Conservation (phyloP, 2,329 filamentous ascomycete genomes). For the Penicillium sp. region DNA sequence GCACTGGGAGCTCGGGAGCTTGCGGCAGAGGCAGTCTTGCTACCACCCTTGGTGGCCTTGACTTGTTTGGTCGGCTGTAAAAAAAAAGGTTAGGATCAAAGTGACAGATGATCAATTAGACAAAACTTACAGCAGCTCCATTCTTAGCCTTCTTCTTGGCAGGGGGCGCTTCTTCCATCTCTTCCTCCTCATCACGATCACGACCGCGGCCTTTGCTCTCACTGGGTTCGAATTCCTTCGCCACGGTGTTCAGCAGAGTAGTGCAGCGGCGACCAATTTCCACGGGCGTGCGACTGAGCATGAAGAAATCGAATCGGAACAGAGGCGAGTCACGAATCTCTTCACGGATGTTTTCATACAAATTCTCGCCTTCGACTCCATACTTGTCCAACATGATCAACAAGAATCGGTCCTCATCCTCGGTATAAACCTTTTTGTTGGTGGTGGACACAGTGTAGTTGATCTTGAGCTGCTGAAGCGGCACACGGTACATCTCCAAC, state of each 20-base stretch:
- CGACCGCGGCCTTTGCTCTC: constrained; percentile 67
- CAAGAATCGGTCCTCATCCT: constrained; percentile 95
- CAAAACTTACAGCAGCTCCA: constrained; percentile 71
- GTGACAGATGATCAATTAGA: not conserved
- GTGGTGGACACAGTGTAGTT: constrained; percentile 99
- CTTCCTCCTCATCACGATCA: constrained; percentile 73
- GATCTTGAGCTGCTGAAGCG: constrained; percentile 95
- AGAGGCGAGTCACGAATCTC: constrained; percentile 92
- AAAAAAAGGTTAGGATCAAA: constrained; percentile 14
- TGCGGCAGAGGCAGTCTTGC: constrained; percentile 72
- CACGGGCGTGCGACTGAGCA: constrained; percentile 87
- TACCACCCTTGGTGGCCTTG: constrained; percentile 76
- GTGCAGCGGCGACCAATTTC: constrained; percentile 92
- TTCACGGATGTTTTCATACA: constrained; percentile 94
- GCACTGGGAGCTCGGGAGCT: constrained; percentile 88
- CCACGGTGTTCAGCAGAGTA: constrained; percentile 89
- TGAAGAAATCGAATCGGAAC: constrained; percentile 99
- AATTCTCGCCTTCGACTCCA: constrained; percentile 83
- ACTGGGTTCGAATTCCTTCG: constrained; percentile 86
- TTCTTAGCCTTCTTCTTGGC: constrained; percentile 94
- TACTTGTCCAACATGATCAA: constrained; percentile 90
- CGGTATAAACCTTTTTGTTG: constrained; percentile 99
- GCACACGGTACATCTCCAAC: constrained; percentile 94
- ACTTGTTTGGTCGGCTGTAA: constrained; percentile 82
- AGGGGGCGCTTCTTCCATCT: constrained; percentile 77